Base-by-base conservation (phyloP, 2,329 filamentous ascomycete genomes). In the Chaetomium strumarium region DNA sequence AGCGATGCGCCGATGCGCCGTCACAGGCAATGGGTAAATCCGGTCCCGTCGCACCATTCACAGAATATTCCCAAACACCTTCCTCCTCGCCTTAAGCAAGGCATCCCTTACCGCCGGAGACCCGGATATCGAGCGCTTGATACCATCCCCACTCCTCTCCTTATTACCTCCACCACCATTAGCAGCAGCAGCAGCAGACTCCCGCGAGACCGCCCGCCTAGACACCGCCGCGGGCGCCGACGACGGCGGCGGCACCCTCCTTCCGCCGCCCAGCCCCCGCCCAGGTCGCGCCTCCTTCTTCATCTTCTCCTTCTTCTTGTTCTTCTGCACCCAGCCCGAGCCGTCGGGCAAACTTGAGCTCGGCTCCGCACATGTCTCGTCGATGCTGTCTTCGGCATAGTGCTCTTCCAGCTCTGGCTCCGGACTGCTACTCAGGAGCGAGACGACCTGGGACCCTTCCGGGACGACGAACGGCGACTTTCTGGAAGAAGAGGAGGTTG, bases 301-400 rank as follows among this genome's bases (percentile, higher is more conserved):
- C 7, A 4, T 7, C 24, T 7, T 24, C 24, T 24, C 24, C 24
- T 24, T 24, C 24, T 24, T 24, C 24, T 24, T 24, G 4, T 7
- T 24, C 24, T 24, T 24, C 24, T 24, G 24, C 24, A 57, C 57
- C 60, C 58, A 58, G 14, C 59, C 57, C 2, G 52, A 33, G 1
- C 58, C 57, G 10, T 20, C 46, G 7, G 57, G 55, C 43, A 60
- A 41, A 20, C 40, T 29, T 2, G 49, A 41, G 29, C 40, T 29
- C 5, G 49, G 40, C 6, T 58, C 53, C 20, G 59, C 13, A 34
- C 54, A 49, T 8, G 63, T 70, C 19, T 58, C 64, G 49, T 73
- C 70, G 33, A 70, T 60, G n/a, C 65, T 65, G 11, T 73, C 71
- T 33, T 72, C 70, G 2, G 68, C 68, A 43, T 72, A 70, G 46